phyloP scores from a whole-genome alignment of 164 flowering plant species.

The Saururus chinensis region DNA sequence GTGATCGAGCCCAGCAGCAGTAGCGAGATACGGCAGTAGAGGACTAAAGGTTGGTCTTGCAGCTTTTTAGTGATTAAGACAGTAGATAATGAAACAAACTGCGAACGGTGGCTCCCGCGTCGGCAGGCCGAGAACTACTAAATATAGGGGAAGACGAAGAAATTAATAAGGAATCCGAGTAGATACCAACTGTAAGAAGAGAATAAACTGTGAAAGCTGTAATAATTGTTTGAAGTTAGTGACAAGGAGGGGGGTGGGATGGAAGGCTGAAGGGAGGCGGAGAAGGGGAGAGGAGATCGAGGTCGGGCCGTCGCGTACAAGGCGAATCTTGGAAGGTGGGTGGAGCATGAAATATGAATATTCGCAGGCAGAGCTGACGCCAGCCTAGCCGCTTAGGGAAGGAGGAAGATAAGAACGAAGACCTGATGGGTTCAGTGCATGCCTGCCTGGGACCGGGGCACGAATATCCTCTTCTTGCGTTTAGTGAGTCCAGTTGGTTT shows the following conservation, averaged over 20 bases:
- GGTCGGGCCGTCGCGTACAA: constrained; percentile 87
- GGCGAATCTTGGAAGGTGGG: constrained; percentile 36
- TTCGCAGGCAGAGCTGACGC: constrained; percentile 32
- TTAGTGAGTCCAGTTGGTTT: too few relatives aligned
- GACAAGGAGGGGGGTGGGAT: not conserved
- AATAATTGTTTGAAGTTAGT: not conserved
- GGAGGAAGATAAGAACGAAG: constrained; percentile 28
- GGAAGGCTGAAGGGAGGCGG: not conserved
- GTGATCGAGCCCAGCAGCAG: not conserved
- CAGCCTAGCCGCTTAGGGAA: not conserved
- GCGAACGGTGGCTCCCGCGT: too few relatives aligned
- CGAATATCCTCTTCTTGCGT: constrained; percentile 12
- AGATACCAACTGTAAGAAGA: constrained; percentile 19
- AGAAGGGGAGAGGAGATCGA: constrained; percentile 18
- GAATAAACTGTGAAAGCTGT: constrained; percentile 5
- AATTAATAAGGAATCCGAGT: constrained; percentile 21
- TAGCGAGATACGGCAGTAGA: not conserved
- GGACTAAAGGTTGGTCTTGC: not conserved
- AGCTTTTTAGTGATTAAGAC: too few relatives aligned
- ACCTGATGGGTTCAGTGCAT: too few relatives aligned
- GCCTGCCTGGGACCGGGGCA: too few relatives aligned
- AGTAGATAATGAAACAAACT: too few relatives aligned
- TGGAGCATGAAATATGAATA: constrained; percentile 24
- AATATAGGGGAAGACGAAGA: too few relatives aligned
- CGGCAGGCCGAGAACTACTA: too few relatives aligned